These are phyloP conservation scores for Nakazawaea ambrosiae DNA, from an alignment of 805 yeast species.

Conservation along the genomic window DNA sequence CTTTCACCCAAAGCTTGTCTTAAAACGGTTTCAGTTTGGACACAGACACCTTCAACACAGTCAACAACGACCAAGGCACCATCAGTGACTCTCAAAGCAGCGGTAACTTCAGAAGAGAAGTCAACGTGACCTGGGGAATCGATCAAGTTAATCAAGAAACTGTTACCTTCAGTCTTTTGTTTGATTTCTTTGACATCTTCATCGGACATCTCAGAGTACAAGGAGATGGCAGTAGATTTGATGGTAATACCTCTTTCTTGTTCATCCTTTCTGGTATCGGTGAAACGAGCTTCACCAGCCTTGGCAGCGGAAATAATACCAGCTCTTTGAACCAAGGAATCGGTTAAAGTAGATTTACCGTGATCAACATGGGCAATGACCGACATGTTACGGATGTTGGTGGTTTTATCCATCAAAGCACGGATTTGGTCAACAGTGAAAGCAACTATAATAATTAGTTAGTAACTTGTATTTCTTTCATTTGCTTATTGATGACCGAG, in stretches of 20 bases:
- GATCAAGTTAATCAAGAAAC: slow-evolving; percentile 94
- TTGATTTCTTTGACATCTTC: slow-evolving; percentile 84
- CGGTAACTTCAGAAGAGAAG: slow-evolving; percentile 99
- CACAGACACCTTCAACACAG: slow-evolving; percentile 99
- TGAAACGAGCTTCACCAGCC: slow-evolving; percentile 99
- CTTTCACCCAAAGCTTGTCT: slow-evolving; percentile 99
- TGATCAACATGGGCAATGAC: slow-evolving; percentile 99
- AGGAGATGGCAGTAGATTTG: slow-evolving; percentile 97
- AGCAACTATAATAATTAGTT: slow-evolving; percentile 27
- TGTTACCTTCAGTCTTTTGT: slow-evolving; percentile 89
- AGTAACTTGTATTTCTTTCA: too few relatives aligned
- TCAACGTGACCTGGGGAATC: slow-evolving; percentile 99
- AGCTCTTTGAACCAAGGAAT: slow-evolving; percentile 97
- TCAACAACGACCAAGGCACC: slow-evolving; percentile 99
- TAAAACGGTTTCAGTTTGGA: slow-evolving; percentile 98
- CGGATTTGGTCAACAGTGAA: slow-evolving; percentile 90
- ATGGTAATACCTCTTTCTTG: slow-evolving; percentile 99
- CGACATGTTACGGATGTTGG: slow-evolving; percentile 99
- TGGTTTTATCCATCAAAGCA: slow-evolving; percentile 98
- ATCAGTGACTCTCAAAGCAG: slow-evolving; percentile 99
- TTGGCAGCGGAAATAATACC: slow-evolving; percentile 99
- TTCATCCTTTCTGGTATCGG: slow-evolving; percentile 99
- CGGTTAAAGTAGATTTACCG: slow-evolving; percentile 99
- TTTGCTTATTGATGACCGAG: background rate
- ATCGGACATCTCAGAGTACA: slow-evolving; percentile 80